Base-by-base conservation (phyloP, 768 basidiomycete genomes). In the Tricholoma hemisulphureum region DNA sequence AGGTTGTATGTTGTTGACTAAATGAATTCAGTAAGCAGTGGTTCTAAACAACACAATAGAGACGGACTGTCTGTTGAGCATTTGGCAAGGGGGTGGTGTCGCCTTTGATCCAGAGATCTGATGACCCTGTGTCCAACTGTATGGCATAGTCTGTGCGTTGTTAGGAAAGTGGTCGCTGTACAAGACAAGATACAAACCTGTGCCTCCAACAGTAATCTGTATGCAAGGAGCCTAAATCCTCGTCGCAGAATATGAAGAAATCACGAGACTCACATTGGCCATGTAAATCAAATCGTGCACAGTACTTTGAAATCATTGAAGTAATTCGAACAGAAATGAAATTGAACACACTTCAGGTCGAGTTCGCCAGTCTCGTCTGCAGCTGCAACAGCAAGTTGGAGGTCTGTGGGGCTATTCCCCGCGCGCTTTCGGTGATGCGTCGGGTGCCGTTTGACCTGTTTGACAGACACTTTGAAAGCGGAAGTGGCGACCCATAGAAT, bases 51-150 rank as follows among this genome's bases (percentile, higher is more conserved):
- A 3, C 20, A 56, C 37, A 34, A 28, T 6, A 53, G 18, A n/a
- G 51, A 57, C 81, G 56, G 58, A 87, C 88, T 26, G 81, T 85
- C 55, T 74, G 67, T 13, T 73, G 72, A 32, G 76, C 66, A 55
- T 77, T 77, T 26, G 86, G 83, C 58, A 86, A 67, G 13, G 84
- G 79, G 34, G 73, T 72, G 2, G 69, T 67, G 29, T 73, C 59
- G 20, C 80, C 80, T 60, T 81, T 74, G 52, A 90, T 78, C 85
- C 91, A 93, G 28, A 94, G 78, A 72, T 94, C 92, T 61, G 83
- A 88, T 9, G 91, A 93, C 59, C 92, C 92, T 1, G 91, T 92
- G 72, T 94, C 92, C 49, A 94, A 75, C 69, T 94, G 92, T 13
- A 92, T 82, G 50, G 80, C 73, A 69, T 87, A 90, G 14, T 77